phyloP scores from a whole-genome alignment of 352 stramenopile species.

The Globisporangium paddicum region DNA sequence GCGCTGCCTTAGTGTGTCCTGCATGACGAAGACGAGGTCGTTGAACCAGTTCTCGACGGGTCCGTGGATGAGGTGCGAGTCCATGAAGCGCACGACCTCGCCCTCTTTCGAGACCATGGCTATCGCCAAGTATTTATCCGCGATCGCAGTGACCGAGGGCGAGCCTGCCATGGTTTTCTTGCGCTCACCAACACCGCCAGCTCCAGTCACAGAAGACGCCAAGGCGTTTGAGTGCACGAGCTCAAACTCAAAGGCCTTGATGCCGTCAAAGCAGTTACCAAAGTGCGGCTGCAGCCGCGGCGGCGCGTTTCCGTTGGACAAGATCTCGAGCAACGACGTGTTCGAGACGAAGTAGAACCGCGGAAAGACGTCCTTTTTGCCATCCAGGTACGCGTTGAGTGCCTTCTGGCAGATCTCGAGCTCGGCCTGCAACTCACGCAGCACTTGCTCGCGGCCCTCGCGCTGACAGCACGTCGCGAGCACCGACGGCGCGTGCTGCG shows the following conservation, averaged over 20 bases:
- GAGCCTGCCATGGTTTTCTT: slow-evolving; percentile 1
- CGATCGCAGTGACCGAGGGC: slow-evolving; percentile 14
- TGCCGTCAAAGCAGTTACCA: slow-evolving; percentile 89
- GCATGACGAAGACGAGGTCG: slow-evolving; percentile 92
- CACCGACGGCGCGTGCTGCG: slow-evolving; percentile 63
- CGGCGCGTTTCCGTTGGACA: slow-evolving; percentile 91
- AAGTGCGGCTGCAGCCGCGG: slow-evolving; percentile 87
- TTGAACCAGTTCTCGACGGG: slow-evolving; percentile 94
- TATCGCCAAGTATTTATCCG: slow-evolving; percentile 69
- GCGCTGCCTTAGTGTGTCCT: slow-evolving; percentile 75
- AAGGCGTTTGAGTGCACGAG: slow-evolving; percentile 18
- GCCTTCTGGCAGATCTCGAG: slow-evolving; percentile 95
- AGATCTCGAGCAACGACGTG: slow-evolving; percentile 92
- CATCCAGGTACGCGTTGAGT: slow-evolving; percentile 94
- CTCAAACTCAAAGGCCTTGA: slow-evolving; percentile 77
- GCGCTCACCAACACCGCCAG: background rate
- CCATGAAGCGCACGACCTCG: slow-evolving; percentile 83
- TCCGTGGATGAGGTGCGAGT: slow-evolving; percentile 78
- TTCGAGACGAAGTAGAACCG: slow-evolving; percentile 98
- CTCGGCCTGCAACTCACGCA: slow-evolving; percentile 82
- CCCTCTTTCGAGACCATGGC: slow-evolving; percentile 96
- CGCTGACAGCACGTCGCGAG: slow-evolving; percentile 66
- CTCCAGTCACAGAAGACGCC: background rate
- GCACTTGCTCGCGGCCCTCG: slow-evolving; percentile 72
- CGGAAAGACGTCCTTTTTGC: slow-evolving; percentile 96